Conservation (phyloP, 352 stramenopile species). For the Pythium brachiatum region DNA sequence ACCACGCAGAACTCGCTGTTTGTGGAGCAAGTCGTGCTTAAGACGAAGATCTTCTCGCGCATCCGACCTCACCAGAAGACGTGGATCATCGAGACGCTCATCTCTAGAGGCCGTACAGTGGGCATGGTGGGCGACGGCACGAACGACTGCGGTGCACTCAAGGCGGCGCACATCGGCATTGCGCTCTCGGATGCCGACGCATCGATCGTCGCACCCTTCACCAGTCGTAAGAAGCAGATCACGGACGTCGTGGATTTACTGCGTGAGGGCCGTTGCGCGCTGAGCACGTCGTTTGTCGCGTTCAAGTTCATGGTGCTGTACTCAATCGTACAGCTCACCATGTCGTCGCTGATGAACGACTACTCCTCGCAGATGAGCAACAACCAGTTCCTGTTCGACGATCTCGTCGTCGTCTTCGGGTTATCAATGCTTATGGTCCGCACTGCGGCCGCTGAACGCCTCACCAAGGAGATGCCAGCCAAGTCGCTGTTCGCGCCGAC, state of each 20-base stretch:
- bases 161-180: conserved; percentile 88
- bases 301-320: conserved; percentile 95
- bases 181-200: conserved; percentile 87
- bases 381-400: conserved; percentile 78
- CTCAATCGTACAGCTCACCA: conserved; percentile 82
- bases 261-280: conserved; percentile 84
- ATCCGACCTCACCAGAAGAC: conserved; percentile 76
- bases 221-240: conserved; percentile 80
- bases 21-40: conserved; percentile 49
- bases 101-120: conserved; percentile 46
- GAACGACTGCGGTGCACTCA: conserved; percentile 91
- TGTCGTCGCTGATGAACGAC: conserved; percentile 65
- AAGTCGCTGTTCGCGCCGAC: conserved; percentile 62
- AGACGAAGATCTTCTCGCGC: conserved; percentile 69
- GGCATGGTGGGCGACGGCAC: conserved; percentile 74
- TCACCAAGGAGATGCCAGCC: conserved; percentile 45
- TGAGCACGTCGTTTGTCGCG: conserved; percentile 85
- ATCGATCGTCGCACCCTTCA: conserved; percentile 91
- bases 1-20: conserved; percentile 32
- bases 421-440: conserved; percentile 76
- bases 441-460: conserved; percentile 35
- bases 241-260: conserved; percentile 82
- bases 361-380: conserved; percentile 69
- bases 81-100: conserved; percentile 76
- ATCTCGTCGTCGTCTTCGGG: conserved; percentile 65